Base-by-base conservation (phyloP, 169 alveolate genomes). In the Plasmodium reichenowi region DNA sequence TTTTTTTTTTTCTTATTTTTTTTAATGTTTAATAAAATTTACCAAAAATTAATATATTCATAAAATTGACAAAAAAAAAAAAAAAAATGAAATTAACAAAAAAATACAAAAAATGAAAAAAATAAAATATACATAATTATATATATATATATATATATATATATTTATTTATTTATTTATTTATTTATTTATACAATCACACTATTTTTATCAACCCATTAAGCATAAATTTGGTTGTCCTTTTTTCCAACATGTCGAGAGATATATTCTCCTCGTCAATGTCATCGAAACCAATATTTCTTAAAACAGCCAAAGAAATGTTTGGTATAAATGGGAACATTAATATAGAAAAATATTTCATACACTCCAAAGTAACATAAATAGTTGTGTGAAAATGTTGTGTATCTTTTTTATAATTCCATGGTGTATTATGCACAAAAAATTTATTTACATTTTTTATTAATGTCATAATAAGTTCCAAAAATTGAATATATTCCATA, bases 251-350 rank as follows among this genome's bases (percentile, higher is more conserved):
- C 91, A 83, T 68, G 52, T 3, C 45, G 10, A 78, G 8, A n/a
- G 89, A 45, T 54, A 52, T 22, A 2, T 17, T 60, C 0, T 48
- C 48, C 45, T 17, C 10, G 13, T 38, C 17, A 7, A 73, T 32
- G 15, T 6, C 22, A n/a, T 72, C 32, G 15, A 72, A 73, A 24
- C 92, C 92, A 3, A 85, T 60, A 43, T 73, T 85, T 47, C 48
- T 59, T 43, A 85, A 63, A 85, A 85, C 54, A 54, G 75, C 4
- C 0, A 67, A 43, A 48, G 66, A 62, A 22, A 32, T 70, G 7
- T 63, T 62, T 8, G 92, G 92, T 24, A 73, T 85, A 62, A 85
- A 22, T 15, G 92, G 86, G 45, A 68, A 63, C 66, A 73, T 62
- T 22, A 78, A 78, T 24, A 78, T 59, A 60, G 89, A 78, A 78